Conservation (phyloP, 176 grass and related monocot genomes). For the Oryza officinalis region DNA sequence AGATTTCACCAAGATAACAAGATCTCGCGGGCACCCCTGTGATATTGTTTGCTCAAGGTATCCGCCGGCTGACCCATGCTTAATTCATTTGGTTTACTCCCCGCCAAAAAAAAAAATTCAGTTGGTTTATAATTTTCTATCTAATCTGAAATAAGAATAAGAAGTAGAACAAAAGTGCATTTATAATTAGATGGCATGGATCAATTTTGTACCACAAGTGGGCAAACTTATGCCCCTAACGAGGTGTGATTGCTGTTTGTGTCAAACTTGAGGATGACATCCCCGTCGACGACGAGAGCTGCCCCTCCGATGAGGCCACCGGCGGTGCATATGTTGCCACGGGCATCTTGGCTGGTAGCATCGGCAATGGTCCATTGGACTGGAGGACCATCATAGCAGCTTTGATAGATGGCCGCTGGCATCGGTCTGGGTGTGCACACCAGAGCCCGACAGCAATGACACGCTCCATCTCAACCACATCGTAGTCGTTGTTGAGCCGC, state of each 20-base stretch:
- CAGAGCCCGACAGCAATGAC: conserved; percentile 51
- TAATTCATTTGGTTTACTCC: too few relatives aligned
- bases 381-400: conserved; percentile 33
- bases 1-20: too few relatives aligned
- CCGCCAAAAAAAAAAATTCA: too few relatives aligned
- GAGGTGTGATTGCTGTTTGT: neutral
- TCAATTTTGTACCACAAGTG: too few relatives aligned
- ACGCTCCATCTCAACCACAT: conserved; percentile 28
- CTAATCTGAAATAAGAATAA: too few relatives aligned
- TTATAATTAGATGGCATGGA: too few relatives aligned
- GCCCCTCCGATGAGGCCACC: neutral
- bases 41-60: too few relatives aligned
- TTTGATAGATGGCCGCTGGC: conserved; percentile 35
- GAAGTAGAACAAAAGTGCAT: too few relatives aligned
- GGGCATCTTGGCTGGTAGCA: conserved; percentile 49
- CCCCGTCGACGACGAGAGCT: neutral
- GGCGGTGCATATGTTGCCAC: conserved; percentile 37
- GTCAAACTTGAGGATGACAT: neutral
- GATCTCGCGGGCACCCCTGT: too few relatives aligned
- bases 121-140: too few relatives aligned
- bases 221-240: neutral
- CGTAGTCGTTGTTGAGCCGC: conserved; percentile 21
- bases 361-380: conserved; percentile 26
- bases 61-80: too few relatives aligned
- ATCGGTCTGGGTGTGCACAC: conserved; percentile 48